Base-by-base conservation (phyloP, 1,139 yeast species). In the Protomyces inundatus region DNA sequence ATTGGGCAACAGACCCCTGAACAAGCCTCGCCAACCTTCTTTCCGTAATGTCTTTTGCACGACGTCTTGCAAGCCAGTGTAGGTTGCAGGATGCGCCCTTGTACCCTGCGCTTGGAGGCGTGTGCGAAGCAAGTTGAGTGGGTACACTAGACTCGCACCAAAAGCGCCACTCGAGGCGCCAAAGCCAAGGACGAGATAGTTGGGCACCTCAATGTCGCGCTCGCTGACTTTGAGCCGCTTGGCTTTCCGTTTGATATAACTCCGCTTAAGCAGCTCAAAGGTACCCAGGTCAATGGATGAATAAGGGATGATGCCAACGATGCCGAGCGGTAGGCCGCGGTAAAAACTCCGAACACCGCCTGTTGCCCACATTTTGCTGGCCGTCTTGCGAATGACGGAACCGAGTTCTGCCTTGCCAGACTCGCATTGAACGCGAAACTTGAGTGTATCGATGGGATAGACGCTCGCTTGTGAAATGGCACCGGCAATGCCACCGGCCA, bases 31-130 rank as follows among this genome's bases (percentile, higher is more conserved):
- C 23, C 40, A 68, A 56, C 66, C 69, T 46, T 65, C 66, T 9
- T 65, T 66, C 46, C 55, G 78, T 1, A 91, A 76, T 0, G 98
- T 91, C 71, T 89, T 85, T 32, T 74, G 74, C 68, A 88, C 81
- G 3, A 90, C 97, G 74, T 93, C 98, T 66, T 75, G 75, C 73
- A 93, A 87, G 0, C 98, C 98, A 42, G 80, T 81, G 72, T 93
- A 93, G 6, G 82, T 82, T 72, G 87, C 86, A 9, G 98, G 98
- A 76, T 93, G 98, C 0, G 97, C 97, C 72, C 81, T 88, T 0
- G 98, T 93, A 0, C 98, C 98, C 75, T 93, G 98, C 0, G 98
- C 97, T 77, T 93, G 98, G 67, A 93, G 78, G 75, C 98, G 83
- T 0, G 98, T 95, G 76, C 98, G 82, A 61, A 93, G 77, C 64